These are phyloP conservation scores for Penicilliopsis zonata DNA, from an alignment of 495 filamentous ascomycete genomes.

Conservation along the genomic window DNA sequence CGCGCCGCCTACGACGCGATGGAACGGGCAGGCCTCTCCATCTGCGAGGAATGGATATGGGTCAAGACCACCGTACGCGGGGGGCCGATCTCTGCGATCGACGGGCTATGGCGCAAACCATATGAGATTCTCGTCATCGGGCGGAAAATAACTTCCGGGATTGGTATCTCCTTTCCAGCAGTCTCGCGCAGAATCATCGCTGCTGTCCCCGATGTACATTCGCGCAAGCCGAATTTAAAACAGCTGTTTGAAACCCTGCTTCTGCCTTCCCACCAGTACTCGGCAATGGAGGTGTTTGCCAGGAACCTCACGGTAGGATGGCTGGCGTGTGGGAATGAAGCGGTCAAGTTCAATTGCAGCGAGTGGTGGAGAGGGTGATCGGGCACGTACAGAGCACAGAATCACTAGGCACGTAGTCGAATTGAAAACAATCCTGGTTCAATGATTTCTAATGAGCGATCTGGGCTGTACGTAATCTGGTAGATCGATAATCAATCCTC, in stretches of 20 bases:
- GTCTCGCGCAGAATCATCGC: conserved; percentile 50
- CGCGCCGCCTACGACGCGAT: conserved; percentile 50
- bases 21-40: conserved; percentile 45
- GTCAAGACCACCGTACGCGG: conserved; percentile 66
- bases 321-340: conserved; percentile 86
- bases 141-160: conserved; percentile 9
- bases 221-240: conserved; percentile 70
- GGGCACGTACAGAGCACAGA: no score
- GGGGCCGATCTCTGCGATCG: conserved; percentile 55
- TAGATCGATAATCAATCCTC: no score
- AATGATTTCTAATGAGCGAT: no score
- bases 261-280: conserved; percentile 27
- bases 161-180: conserved; percentile 4
- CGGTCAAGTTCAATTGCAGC: conserved; percentile 61
- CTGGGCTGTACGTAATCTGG: no score
- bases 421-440: no score
- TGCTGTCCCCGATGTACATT: conserved; percentile 83
- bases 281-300: conserved; percentile 78
- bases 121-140: conserved; percentile 78
- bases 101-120: conserved; percentile 65
- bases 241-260: conserved; percentile 40
- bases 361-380: no score
- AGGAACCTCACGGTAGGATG: conserved; percentile 76
- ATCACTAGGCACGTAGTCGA: no score
- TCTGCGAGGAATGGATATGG: conserved; percentile 85